Percentiles rank a stretch among this genome's conserved stretches.
These are phyloP conservation scores for Penicillium fuscoglaucum DNA, from an alignment of 2,329 filamentous ascomycete species.

Conservation along the genomic window DNA sequence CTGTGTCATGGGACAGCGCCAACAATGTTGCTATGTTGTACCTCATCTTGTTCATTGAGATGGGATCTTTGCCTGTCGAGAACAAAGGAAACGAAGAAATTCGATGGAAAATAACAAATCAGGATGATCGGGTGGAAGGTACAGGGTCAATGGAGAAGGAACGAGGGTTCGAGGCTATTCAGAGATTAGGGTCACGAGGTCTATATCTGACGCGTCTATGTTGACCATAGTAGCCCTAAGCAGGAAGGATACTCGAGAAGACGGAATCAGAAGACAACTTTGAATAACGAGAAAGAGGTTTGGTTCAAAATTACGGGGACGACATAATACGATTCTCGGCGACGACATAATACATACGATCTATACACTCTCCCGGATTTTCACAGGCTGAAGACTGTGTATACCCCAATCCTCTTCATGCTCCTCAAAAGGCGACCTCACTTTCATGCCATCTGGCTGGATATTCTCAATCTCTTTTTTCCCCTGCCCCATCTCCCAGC, in stretches of 20 bases:
- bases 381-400: conserved; percentile 46
- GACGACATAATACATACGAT: background rate
- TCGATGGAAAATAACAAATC: background rate
- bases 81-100: conserved; percentile 2
- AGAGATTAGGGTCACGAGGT: background rate
- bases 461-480: conserved; percentile 27
- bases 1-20: conserved; percentile 33
- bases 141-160: background rate
- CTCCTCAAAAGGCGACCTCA: conserved; percentile 47
- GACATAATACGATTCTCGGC: background rate
- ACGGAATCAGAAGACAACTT: background rate
- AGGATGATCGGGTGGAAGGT: background rate
- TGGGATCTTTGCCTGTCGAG: conserved; percentile 9
- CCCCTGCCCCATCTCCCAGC: conserved; percentile 56
- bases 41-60: conserved; percentile 28
- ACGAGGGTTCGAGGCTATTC: conserved; percentile 1
- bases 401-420: conserved; percentile 41
- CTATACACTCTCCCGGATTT: conserved; percentile 50
- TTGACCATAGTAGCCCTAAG: background rate
- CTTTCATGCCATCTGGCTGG: background rate
- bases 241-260: background rate
- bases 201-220: background rate
- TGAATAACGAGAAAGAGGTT: background rate
- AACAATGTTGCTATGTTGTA: conserved; percentile 43
- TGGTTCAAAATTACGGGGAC: background rate